These are phyloP conservation scores for Vachellia collinsii DNA, from an alignment of 306 rosid genomes.

Conservation along the genomic window DNA sequence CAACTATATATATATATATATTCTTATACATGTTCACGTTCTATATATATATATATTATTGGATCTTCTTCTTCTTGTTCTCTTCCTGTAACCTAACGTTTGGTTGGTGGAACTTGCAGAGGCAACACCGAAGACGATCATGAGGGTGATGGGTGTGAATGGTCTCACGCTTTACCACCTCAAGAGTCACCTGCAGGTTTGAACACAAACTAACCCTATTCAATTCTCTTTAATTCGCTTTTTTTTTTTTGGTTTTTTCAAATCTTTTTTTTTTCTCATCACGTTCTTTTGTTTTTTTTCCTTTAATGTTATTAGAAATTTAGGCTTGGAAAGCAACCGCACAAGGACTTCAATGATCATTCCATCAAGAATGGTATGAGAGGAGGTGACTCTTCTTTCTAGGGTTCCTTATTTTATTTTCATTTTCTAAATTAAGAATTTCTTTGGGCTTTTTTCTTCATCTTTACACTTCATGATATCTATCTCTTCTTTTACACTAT, in stretches of 20 bases:
- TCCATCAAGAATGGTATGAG: conserved; percentile 88
- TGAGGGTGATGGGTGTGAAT: conserved; percentile 99
- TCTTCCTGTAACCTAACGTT: background rate
- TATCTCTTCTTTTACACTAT: conserved; percentile 28
- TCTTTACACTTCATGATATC: conserved; percentile 39
- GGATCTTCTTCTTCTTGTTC: background rate
- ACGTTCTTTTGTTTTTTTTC: conserved; percentile 20
- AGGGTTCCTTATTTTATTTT: conserved; percentile 50
- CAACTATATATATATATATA: too few relatives aligned
- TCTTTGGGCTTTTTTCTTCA: conserved; percentile 28
- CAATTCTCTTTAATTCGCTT: conserved; percentile 30
- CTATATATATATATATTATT: background rate
- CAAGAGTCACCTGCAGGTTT: conserved; percentile 99
- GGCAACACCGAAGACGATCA: conserved; percentile 98
- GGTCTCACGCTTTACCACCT: conserved; percentile 99
- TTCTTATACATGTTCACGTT: too few relatives aligned
- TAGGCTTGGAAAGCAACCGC: conserved; percentile 99
- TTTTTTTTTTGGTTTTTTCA: background rate
- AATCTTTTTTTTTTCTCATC: background rate
- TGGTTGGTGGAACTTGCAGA: background rate
- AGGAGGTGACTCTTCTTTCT: conserved; percentile 68
- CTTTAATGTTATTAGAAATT: conserved; percentile 55
- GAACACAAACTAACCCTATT: conserved; percentile 4
- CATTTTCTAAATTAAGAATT: background rate
- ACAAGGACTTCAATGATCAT: conserved; percentile 97